Evolutionary conservation across 1,284 basidiomycete genomes (phyloP), one percentile per base, ranked within the genome.

Genomic region (Heimioporus retisporus): DNA sequence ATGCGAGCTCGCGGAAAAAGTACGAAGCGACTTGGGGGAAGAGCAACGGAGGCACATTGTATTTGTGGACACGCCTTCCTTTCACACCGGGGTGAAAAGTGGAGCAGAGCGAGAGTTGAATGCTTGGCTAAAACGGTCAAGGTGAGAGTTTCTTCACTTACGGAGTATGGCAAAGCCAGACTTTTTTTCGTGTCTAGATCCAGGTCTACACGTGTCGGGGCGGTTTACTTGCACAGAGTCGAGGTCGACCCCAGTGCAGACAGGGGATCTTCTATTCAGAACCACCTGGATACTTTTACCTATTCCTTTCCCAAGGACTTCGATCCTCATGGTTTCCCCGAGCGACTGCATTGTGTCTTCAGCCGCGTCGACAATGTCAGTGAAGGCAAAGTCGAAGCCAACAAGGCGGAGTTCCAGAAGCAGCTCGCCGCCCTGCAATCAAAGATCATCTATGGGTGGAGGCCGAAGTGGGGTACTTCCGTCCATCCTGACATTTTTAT

Each of bases 31-130:
- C 18, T 51, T 75, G 28, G 2, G 19, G 0, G 31, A 2, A 18
- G 13, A n/a, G 15, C 7, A 0, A 4, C 55, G 59, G 35, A 67
- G 53, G 5, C 10, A 61, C n/a, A 73, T 76, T 13, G 73, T 75
- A 8, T 73, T 73, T 6, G 64, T 73, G 0, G 69, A 75, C 40
- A 75, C 60, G 0, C 72, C 73, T 10, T 73, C 69, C 25, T 72
- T 73, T 43, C 23, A 40, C n/a, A 48, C 55, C 11, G 65, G 10
- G 7, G 0, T 0, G 11, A 13, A 54, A 6, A 51, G 56, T 14
- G 25, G 3, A 13, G 57, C 31, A 4, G 63, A 58, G 16, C 44
- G 2, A 13, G 23, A 63, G 2, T 63, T 54, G 55, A 43, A 2
- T 1, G 19, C 2, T 5, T 73, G 74, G 74, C 40, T 75, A 44